Base-by-base conservation (phyloP, 176 grass and related monocot species). In the Eleusine coracana region DNA sequence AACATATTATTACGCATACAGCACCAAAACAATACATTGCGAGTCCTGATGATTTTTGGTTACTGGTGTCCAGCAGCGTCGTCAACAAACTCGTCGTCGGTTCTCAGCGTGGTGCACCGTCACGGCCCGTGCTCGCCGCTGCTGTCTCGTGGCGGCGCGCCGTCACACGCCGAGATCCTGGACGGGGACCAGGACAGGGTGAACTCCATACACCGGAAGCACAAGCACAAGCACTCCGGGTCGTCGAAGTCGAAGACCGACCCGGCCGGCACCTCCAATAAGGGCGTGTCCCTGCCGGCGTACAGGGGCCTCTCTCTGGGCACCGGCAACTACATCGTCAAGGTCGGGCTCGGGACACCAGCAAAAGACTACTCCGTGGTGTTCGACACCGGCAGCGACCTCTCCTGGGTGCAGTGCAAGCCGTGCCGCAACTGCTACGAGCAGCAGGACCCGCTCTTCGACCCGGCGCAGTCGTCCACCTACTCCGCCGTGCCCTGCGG, bases 311-410 rank as follows among this genome's bases (percentile, higher is more conserved):
- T 79, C 12, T 75, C 84, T 7, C 76, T 92, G 1, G 92, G 88
- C 56, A 91, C 90, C 2, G 88, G 78, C 60, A 95, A 98, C 66
- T 98, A 94, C 79, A 31, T 98, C 62, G 84, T 98, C 8, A 84
- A 79, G 2, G 80, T 95, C 0, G 90, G 95, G 9, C 85, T 98
- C 38, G 95, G 95, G 6, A 98, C 90, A 11, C 95, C 95, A 6
- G 61, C 34, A 31, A 75, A 45, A 50, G 56, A 88, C 59, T 79
- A 80, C 41, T 20, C 90, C 3, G 82, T 98, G 28, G 41, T 93
- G 14, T 95, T 98, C 63, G 95, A 97, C 88, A 97, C 95, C 21
- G 95, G 95, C 61, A 94, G 92, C 79, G 92, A 94, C 59, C 83
- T 97, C 6, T 89, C 95, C 11, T 97, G 95, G 95, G 93, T 97